Base-by-base conservation (phyloP, 225 moss, liverwort and hornwort genomes). In the Antitrichia curtipendula region DNA sequence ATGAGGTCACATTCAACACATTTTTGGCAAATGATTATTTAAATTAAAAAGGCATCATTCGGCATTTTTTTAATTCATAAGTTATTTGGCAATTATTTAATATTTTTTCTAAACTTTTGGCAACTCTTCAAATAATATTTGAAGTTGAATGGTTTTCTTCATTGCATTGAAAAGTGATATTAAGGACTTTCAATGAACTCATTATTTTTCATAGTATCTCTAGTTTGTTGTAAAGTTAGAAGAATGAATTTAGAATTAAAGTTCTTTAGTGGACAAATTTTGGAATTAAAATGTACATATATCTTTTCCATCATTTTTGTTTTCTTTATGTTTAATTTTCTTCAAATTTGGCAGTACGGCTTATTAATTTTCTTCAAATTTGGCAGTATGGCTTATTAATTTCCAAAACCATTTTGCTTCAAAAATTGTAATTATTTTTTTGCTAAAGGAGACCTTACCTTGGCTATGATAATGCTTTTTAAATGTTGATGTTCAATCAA, bases 41-140 rank as follows among this genome's bases (percentile, higher is more conserved):
- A 9, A n/a, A 75, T n/a, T 54, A 23, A 0, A 0, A 76, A 76
- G 9, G 4, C 0, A 0, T 24, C 0, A 1, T 15, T 52, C 4
- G 0, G 1, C 3, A 24, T 1, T 54, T 76, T 41, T 53, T 22
- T 36, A 1, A 23, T 52, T 24, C 8, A 24, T 10, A n/a, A 54
- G 0, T n/a, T 54, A n/a, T 6, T 54, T n/a, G 23, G 4, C 2
- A 54, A 54, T n/a, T 21, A 34, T 13, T 21, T 34, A 50, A 32
- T 34, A 49, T 0, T 13, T 75, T 50, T 23, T 53, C 0, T 36
- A 0, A 52, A 15, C n/a, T n/a, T n/a, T 24, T 1, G 16, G 3
- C 36, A 52, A 23, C 0, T 1, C 23, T 52, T 36, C 9, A 53
- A 53, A 36, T 75, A 50, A 32, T 47, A 31, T 47, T 74, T 5